phyloP scores from a whole-genome alignment of 768 basidiomycete genomes.

The Pleurotus cornucopiae region DNA sequence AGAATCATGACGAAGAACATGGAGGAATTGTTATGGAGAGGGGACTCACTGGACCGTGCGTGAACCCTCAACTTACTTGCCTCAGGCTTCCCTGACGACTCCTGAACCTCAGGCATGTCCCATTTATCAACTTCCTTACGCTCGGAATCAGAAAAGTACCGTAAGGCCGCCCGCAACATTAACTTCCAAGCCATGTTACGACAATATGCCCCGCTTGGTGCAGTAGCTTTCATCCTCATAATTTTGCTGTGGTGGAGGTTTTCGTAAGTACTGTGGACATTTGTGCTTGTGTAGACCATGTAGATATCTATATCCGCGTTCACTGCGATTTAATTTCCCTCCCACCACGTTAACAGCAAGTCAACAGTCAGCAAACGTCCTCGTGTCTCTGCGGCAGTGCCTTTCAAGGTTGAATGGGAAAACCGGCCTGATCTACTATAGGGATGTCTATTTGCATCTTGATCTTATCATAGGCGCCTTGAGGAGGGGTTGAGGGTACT shows the following conservation, averaged over 20 bases:
- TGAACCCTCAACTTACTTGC: conserved; percentile 9
- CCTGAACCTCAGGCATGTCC: conserved; percentile 74
- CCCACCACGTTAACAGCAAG: too few relatives aligned
- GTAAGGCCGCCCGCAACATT: conserved; percentile 92
- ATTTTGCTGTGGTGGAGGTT: conserved; percentile 80
- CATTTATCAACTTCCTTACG: conserved; percentile 91
- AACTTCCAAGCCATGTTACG: conserved; percentile 91
- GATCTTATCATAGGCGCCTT: conserved; percentile 9
- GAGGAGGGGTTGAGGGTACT: neutral
- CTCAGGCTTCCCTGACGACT: too few relatives aligned
- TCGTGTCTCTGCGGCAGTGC: too few relatives aligned
- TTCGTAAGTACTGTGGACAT: conserved; percentile 29
- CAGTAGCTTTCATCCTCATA: conserved; percentile 73
- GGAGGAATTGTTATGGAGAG: conserved; percentile 98
- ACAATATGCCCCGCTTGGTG: conserved; percentile 92
- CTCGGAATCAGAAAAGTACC: conserved; percentile 96
- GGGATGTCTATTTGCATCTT: neutral
- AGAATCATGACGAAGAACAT: conserved; percentile 99
- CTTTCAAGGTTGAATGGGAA: too few relatives aligned
- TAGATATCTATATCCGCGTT: conserved; percentile 10
- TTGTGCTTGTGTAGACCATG: conserved; percentile 8
- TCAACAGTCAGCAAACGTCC: too few relatives aligned
- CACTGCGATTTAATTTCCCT: conserved; percentile 8
- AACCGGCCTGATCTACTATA: neutral
- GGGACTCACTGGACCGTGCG: conserved; percentile 93